Base-by-base conservation (phyloP, 1,139 yeast genomes). In the Scheffersomyces titani region DNA sequence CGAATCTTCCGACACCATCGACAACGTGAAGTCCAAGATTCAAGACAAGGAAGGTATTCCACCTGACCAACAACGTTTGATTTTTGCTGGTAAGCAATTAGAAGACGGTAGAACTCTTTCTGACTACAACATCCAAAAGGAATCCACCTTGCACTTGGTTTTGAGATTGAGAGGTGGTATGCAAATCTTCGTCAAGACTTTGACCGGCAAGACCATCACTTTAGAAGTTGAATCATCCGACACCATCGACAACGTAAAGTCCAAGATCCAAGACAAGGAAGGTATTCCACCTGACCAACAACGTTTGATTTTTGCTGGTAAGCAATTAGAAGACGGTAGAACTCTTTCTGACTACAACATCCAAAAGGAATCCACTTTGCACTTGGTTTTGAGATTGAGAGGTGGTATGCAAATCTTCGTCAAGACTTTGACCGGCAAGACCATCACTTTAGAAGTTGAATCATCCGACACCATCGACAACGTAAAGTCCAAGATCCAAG, bases 391-490 rank as follows among this genome's bases (percentile, higher is more conserved):
- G 52, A 67, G 72, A 67, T 67, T 69, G 67, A 68, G 72, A 67
- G 72, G 72, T 63, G 72, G 72, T 59, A 63, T 61, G 64, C 64
- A 65, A 57, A 65, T 63, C 53, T 88, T 88, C 80, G 93, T 89
- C 79, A 89, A 89, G 84, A 89, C 94, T 75, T 81, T 89, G 77
- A 89, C 94, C 68, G 94, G 94, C 77, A 89, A 89, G 86, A 89
- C 96, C 79, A 89, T 90, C 82, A 90, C 96, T 80, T 88, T 90
- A 74, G 97, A 90, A 85, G 97, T 90, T 73, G 97, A 90, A 84
- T 89, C 96, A 70, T 88, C 94, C 69, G 97, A 90, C 87, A 90
- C 96, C 74, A 90, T 90, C 79, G 96, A 90, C 87, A 90, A 90
- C 73, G 96, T 90, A 83, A 90, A 90, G 85, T 84, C 93, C 74